Conservation (phyloP, 768 basidiomycete genomes). For the Udeniomyces megalosporus region DNA sequence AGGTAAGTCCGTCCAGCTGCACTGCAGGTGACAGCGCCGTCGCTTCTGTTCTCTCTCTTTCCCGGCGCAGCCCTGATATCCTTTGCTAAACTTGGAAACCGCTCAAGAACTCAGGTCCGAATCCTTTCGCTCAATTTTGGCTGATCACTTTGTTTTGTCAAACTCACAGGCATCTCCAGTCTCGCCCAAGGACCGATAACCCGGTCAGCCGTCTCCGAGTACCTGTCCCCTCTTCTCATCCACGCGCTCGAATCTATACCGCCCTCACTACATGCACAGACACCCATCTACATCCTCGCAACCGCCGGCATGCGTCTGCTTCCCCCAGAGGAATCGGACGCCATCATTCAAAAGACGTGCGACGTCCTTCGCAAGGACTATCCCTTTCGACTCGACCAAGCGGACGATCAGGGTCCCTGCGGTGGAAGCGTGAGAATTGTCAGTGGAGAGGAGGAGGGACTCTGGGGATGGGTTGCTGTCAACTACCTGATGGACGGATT, state of each 20-base stretch:
- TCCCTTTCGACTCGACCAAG: constrained; percentile 52
- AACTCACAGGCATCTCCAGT: constrained; percentile 65
- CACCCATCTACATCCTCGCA: constrained; percentile 83
- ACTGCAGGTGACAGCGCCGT: neutral
- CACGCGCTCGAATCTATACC: constrained; percentile 74
- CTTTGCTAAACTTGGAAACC: neutral
- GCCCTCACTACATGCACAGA: constrained; percentile 63
- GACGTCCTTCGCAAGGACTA: constrained; percentile 57
- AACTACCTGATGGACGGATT: constrained; percentile 99
- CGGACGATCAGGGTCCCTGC: constrained; percentile 59
- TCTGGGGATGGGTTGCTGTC: constrained; percentile 98
- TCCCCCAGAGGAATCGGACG: constrained; percentile 46
- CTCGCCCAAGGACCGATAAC: constrained; percentile 33
- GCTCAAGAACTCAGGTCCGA: neutral
- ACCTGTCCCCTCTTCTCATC: constrained; percentile 64
- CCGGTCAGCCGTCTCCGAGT: constrained; percentile 50
- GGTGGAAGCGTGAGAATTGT: constrained; percentile 87
- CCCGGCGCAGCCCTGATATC: neutral
- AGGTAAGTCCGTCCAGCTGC: constrained; percentile 39
- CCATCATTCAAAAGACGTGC: constrained; percentile 62
- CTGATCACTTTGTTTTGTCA: neutral
- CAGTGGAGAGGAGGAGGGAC: constrained; percentile 91
- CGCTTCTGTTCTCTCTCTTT: neutral
- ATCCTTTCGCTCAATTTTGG: neutral
- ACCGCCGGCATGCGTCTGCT: constrained; percentile 96